Base-by-base conservation (phyloP, 2,329 filamentous ascomycete genomes). In the Pezicula radicicola region DNA sequence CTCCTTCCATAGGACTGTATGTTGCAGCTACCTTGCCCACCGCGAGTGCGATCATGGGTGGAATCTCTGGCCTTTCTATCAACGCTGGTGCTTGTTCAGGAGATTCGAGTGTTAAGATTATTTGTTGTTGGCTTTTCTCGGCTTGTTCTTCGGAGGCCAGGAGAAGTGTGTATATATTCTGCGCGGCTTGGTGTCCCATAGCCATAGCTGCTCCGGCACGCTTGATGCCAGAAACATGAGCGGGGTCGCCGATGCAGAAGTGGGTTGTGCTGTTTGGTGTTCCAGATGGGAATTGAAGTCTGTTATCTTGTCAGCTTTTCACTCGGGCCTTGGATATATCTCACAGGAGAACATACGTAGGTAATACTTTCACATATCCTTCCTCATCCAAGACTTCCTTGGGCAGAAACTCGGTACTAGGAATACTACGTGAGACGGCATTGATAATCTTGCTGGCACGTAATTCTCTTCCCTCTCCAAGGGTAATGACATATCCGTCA, bases 131-230 rank as follows among this genome's bases (percentile, higher is more conserved):
- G 1, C 69, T 40, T 13, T 40, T 40, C 37, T 40, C 37, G 15
- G n/a, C 37, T 65, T 47, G 73, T 66, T 40, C 37, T 48, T 74
- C 61, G 37, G 68, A 67, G 49, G 71, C 63, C 46, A 80, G 66
- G 65, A 88, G 82, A 27, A 75, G 70, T 68, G 85, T 79, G 69
- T 87, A 79, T 49, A 87, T 78, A 64, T 91, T 91, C 49, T 77
- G 69, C 7, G 81, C 87, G 5, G 80, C 79, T 56, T 78, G 76
- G 63, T 84, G 81, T 35, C 87, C 88, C 74, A 85, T 83, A 63
- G 88, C 81, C 78, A 91, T 89, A 33, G 88, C 88, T n/a, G 76
- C 80, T 19, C 88, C 87, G 60, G 85, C 88, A 45, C 88, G 85
- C 74, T 90, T 91, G 71, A 92, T 90, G 42, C 87, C 88, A 0